Percentiles rank a stretch among this genome's conserved stretches.
Conservation (phyloP, 108 stramenopile genomes). For the Ochromonas danica region DNA sequence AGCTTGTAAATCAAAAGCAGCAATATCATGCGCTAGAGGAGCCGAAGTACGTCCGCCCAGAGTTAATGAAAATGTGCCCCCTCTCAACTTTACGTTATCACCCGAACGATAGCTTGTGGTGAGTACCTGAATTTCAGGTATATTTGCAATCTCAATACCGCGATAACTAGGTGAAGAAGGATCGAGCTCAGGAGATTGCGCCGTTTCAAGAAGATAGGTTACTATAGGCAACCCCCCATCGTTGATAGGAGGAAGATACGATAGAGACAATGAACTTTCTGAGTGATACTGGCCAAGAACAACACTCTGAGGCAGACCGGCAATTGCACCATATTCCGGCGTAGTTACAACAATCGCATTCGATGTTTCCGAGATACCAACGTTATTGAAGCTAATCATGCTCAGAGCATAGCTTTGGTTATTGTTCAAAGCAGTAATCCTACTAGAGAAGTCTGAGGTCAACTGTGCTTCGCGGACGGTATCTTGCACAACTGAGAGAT, state of each 20-base stretch:
- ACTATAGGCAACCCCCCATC: slow-evolving; percentile 69
- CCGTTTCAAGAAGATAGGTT: slow-evolving; percentile 71
- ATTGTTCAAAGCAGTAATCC: slow-evolving; percentile 39
- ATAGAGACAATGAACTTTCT: slow-evolving; percentile 40
- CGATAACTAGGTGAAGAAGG: slow-evolving; percentile 56
- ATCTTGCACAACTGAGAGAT: background rate
- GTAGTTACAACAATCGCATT: slow-evolving; percentile 13
- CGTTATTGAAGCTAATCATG: background rate
- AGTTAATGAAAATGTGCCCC: slow-evolving; percentile 67
- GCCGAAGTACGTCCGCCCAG: slow-evolving; percentile 66
- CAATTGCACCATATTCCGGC: slow-evolving; percentile 40
- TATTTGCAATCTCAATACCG: slow-evolving; percentile 57
- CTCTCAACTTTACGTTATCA: slow-evolving; percentile 46
- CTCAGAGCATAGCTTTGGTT: slow-evolving; percentile 19
- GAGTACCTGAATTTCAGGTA: slow-evolving; percentile 71
- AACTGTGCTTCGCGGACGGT: slow-evolving; percentile 33
- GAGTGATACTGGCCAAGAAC: slow-evolving; percentile 54
- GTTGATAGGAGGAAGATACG: slow-evolving; percentile 58
- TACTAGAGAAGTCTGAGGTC: background rate
- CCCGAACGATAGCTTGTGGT: slow-evolving; percentile 55
- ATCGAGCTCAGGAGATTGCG: slow-evolving; percentile 58
- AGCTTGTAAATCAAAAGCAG: slow-evolving; percentile 51
- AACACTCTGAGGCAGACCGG: slow-evolving; percentile 51
- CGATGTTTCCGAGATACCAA: background rate
- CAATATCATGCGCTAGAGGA: slow-evolving; percentile 51